Conservation (phyloP, 148 eudicot genomes). For the Rhododendron kiyosumense region DNA sequence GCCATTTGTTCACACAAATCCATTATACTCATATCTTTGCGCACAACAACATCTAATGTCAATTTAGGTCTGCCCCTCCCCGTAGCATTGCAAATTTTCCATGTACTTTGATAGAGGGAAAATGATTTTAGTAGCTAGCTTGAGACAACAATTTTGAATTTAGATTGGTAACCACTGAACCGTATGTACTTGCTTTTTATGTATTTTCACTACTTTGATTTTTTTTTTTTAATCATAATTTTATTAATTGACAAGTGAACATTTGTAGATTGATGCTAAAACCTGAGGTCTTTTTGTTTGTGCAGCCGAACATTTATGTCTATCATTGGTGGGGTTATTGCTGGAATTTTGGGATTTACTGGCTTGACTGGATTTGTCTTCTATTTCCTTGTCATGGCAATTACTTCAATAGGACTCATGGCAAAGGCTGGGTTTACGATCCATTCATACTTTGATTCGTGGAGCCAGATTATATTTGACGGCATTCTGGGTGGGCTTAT, state of each 20-base stretch:
- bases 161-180: not conserved
- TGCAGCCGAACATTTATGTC: conserved; percentile 97
- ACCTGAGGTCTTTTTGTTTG: not conserved
- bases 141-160: not conserved
- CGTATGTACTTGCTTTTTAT: not conserved
- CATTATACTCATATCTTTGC: too few relatives aligned
- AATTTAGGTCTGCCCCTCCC: too few relatives aligned
- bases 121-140: not conserved
- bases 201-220: not conserved
- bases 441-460: conserved; percentile 79
- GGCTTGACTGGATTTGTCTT: conserved; percentile 79
- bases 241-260: not conserved
- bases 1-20: too few relatives aligned
- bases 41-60: too few relatives aligned
- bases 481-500: conserved; percentile 93
- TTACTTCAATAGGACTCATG: conserved; percentile 75
- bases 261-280: not conserved
- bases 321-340: conserved; percentile 85
- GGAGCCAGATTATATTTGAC: conserved; percentile 77
- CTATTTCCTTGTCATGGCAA: conserved; percentile 79
- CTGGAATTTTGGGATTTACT: conserved; percentile 77
- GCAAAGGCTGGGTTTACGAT: conserved; percentile 83
- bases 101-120: not conserved
- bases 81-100: not conserved
- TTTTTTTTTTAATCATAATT: not conserved